A percentile compares a stretch with the other conserved stretches of the same genome.
Conservation (phyloP, 2,329 filamentous ascomycete species). For the Clonostachys byssicola region DNA sequence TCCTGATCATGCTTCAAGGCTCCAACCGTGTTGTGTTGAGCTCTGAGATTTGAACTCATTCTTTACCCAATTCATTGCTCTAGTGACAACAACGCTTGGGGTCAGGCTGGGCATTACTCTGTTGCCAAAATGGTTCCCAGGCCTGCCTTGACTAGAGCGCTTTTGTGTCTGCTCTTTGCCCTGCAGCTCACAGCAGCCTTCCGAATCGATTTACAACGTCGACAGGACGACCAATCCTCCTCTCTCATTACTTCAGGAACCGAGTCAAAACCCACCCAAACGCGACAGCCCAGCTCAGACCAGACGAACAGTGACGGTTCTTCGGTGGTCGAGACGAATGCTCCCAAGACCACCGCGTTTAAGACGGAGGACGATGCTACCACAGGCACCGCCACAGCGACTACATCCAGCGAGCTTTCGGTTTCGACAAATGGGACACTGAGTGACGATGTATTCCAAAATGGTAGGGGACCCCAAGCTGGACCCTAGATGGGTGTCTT, state of each 20-base stretch:
- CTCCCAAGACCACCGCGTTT: not conserved
- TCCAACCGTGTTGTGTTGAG: too few species aligned
- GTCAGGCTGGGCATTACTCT: too few species aligned
- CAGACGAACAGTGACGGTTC: constrained; percentile 3
- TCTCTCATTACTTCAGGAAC: not conserved
- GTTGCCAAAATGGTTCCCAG: too few species aligned
- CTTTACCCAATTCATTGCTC: too few species aligned
- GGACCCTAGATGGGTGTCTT: too few species aligned
- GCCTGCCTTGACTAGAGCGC: too few species aligned
- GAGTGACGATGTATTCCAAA: constrained; percentile 22
- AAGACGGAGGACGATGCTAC: not conserved
- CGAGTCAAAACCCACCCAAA: not conserved
- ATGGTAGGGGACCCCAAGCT: constrained; percentile 17
- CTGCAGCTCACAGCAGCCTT: constrained; percentile 29
- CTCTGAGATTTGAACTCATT: too few species aligned
- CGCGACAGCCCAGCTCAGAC: not conserved
- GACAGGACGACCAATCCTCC: constrained; percentile 20
- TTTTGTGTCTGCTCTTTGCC: constrained; percentile 3
- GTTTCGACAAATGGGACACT: constrained; percentile 9
- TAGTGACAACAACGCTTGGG: too few species aligned
- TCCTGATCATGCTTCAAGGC: too few species aligned
- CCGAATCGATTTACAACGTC: constrained; percentile 19
- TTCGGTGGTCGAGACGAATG: too few species aligned
- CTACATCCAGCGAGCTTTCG: constrained; percentile 2
- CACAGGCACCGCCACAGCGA: not conserved